Conservation (phyloP, 768 basidiomycete genomes). For the Termitomyces sp. region DNA sequence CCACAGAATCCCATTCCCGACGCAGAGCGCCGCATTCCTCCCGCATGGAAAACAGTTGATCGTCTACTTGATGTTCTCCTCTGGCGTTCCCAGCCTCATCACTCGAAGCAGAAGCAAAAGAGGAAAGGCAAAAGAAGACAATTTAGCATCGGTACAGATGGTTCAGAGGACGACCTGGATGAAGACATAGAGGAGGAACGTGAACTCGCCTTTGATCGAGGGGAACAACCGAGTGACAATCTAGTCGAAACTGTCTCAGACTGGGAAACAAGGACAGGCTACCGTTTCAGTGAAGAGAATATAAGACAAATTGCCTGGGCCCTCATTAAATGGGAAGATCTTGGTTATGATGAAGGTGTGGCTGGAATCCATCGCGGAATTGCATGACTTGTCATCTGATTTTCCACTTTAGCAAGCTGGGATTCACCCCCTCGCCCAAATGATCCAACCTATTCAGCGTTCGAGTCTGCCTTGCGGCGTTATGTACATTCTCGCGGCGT, state of each 20-base stretch:
- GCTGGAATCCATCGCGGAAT: background rate
- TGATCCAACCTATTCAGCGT: conserved; percentile 61
- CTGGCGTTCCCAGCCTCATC: conserved; percentile 41
- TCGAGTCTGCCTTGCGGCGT: conserved; percentile 59
- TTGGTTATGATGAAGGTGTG: conserved; percentile 88
- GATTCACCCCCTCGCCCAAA: conserved; percentile 75
- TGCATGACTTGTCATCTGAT: background rate
- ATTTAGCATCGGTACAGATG: conserved; percentile 22
- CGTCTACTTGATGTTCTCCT: conserved; percentile 82
- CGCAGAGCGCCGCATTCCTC: conserved; percentile 73
- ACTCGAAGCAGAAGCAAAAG: conserved; percentile 23
- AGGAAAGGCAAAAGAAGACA: conserved; percentile 24
- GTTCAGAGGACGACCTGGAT: conserved; percentile 26
- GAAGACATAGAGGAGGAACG: conserved; percentile 30
- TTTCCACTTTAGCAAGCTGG: conserved; percentile 68
- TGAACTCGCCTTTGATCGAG: conserved; percentile 47
- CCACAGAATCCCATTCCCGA: conserved; percentile 50
- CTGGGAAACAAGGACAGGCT: conserved; percentile 48
- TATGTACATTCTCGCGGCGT: conserved; percentile 65
- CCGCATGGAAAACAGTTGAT: conserved; percentile 85
- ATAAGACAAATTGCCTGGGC: conserved; percentile 70
- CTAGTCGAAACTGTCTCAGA: conserved; percentile 59
- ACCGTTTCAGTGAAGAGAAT: conserved; percentile 43
- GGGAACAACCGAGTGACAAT: conserved; percentile 58
- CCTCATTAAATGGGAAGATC: conserved; percentile 91